Base-by-base conservation (phyloP, 202 grass and related monocot species). In the Schoenoplectus tabernaemontani region DNA sequence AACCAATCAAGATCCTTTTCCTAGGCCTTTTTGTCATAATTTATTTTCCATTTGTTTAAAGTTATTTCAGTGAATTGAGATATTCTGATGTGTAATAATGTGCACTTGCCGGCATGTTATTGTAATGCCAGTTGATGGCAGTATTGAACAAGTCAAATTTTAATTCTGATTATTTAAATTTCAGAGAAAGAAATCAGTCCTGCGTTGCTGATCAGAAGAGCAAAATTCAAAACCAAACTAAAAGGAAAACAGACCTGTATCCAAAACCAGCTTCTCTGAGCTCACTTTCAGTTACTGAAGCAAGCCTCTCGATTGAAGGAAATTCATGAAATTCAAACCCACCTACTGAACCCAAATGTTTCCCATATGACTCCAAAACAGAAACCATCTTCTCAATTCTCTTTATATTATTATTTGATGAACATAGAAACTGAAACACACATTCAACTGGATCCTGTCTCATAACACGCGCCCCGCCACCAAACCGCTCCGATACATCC, bases 351-450 rank as follows among this genome's bases (percentile, higher is more conserved):
- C 88, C 95, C 7, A 98, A 87, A 57, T 76, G 82, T 62, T 86
- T 85, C 8, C 90, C 96, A 53, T 84, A 90, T 23, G 84, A 85
- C 8, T 90, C 87, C 68, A 92, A 80, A 72, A 82, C 65, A 79
- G 86, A 86, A 36, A 92, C 96, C 96, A 98, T 98, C 91, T 94
- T 95, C 83, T 98, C 86, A 59, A 98, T 98, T 73, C 96, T 81
- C 70, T 84, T 78, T 50, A 98, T 98, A 81, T 98, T 94, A 76
- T 98, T 98, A 60, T 98, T 98, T 48, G 96, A 98, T 64, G 96
- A 98, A 85, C 91, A 98, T 26, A 98, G 89, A 75, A 98, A 98
- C 86, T 98, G 91, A 80, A 98, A 98, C 44, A 91, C 22, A 48
- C 96, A 98, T 86, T 98, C 91, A 42, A 92, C 83, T 16, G 91